Evolutionary conservation across 768 basidiomycete genomes (phyloP), one percentile per base, ranked within the genome.

Genomic region (Calocera viscosa): DNA sequence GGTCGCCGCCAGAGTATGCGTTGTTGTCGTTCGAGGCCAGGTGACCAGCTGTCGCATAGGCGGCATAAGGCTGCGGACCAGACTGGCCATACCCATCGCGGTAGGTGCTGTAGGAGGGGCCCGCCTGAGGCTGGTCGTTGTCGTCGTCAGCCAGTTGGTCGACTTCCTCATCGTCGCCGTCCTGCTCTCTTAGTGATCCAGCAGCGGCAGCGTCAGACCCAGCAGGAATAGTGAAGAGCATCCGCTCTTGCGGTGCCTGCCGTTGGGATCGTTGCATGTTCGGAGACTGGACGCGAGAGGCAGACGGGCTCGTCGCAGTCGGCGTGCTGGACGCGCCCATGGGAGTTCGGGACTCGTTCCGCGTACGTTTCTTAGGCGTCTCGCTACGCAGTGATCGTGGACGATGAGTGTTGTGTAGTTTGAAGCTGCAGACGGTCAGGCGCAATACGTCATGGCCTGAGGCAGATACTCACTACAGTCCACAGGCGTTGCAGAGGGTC

Each of bases 401-500:
- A 28, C 91, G 86, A 1, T 88, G 86, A 22, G 90, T 86, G 19
- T 91, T 90, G 74, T 92, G 89, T 1, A 92, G 78, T 75, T 92
- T 92, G 77, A 89, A 90, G 72, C 82, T 83, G 65, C 28, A 40
- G 67, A 64, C 12, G 17, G 19, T 26, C 32, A 65, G 35, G 65
- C 22, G 28, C 1, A 43, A 26, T 16, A 65, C 64, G 22, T n/a
- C 60, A 39, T 24, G 64, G 65, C 26, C 26, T 22, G 66, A 41
- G 49, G 19, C 34, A 63, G 49, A 39, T 53, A 80, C 83, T 80
- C 71, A 83, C 82, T 91, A 91, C 7, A 91, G 75, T 2, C 90
- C 90, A 69, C 90, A 91, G 34, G 91, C 90, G 72, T 92, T 92
- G 79, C 91, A 92, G 41, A 92, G 89, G 0, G 90, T 92, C 79